phyloP scores from a whole-genome alignment of 2,329 filamentous ascomycete genomes.

The Arthrobotrys musiformis region DNA sequence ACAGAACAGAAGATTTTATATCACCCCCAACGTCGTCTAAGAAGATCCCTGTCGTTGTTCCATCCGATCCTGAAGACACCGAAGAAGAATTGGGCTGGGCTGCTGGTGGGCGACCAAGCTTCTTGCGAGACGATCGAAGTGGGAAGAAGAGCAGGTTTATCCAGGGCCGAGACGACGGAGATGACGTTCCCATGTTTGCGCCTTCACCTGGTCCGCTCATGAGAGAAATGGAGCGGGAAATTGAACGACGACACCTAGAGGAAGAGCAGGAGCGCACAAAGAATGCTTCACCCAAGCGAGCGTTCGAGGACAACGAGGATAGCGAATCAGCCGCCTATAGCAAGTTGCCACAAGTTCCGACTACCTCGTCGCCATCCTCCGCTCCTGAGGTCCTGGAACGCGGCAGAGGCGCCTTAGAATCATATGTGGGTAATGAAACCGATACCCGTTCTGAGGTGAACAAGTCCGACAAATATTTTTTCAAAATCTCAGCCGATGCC shows the following conservation, averaged over 20 bases:
- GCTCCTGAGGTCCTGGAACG: constrained; percentile 18
- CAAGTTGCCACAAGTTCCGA: constrained; percentile 56
- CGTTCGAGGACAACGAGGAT: neutral
- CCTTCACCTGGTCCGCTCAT: constrained; percentile 60
- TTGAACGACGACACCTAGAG: constrained; percentile 56
- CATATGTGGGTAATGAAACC: constrained; percentile 44
- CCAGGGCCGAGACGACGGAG: constrained; percentile 72
- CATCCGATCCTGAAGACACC: constrained; percentile 67
- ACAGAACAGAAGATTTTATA: constrained; percentile 74
- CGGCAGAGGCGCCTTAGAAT: constrained; percentile 24
- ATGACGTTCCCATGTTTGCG: constrained; percentile 81
- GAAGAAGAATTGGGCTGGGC: constrained; percentile 42
- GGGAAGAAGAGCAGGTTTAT: constrained; percentile 77
- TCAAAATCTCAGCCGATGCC: constrained; percentile 35
- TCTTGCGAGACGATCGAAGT: constrained; percentile 41
- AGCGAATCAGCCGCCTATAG: constrained; percentile 59
- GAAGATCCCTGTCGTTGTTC: constrained; percentile 81
- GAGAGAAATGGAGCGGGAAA: constrained; percentile 54
- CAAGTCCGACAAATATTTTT: constrained; percentile 44
- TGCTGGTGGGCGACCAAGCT: constrained; percentile 71
- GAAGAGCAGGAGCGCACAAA: constrained; percentile 57
- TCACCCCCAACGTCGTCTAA: constrained; percentile 76
- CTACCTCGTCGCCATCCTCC: constrained; percentile 14
- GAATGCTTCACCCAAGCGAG: constrained; percentile 16
- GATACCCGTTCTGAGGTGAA: constrained; percentile 33